Evolutionary conservation across 306 rosid genomes (phyloP), one percentile per base, ranked within the genome.

Genomic region (Echinosophora koreensis): DNA sequence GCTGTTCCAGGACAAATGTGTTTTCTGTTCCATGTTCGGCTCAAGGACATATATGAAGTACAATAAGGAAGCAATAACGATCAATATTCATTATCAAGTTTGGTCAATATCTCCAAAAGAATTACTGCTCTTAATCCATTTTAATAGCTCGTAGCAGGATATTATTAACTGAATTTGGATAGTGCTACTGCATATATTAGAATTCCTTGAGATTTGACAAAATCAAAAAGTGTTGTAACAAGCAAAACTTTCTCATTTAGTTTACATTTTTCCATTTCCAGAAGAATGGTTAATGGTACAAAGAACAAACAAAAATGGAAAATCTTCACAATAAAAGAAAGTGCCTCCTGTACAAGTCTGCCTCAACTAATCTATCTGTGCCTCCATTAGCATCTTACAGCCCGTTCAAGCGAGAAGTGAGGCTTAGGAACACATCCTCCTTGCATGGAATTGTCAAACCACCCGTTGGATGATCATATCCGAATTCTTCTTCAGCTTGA

Each of bases 401-500:
- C 11, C 44, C 13, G 44, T 47, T 73, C 70, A 79, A 77, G 67
- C 18, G 28, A 73, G 83, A 77, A 67, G 32, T 64, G 28, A 71
- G 55, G 1, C 63, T 64, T 71, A 62, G 39, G 56, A 79, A 79
- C 42, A 12, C 59, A 63, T 79, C 72, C 44, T 71, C 78, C 0
- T 61, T 39, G 68, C 82, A 84, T 12, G 87, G 79, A 69, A 80
- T 70, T 9, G 76, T 80, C 30, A 84, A 81, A 30, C 82, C 82
- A 1, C 84, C 84, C 79, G 56, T 80, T n/a, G 79, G 79, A 76
- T 80, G 84, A 64, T 84, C 79, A 76, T 74, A 76, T 69, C 87
- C 84, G 10, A 84, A 74, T 46, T 79, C 84, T 55, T 84, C 81
- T 58, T 79, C 71, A 0, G 65, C 81, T 52, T 62, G 66, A 69